These are phyloP conservation scores for Furcasterigmium furcatum DNA, from an alignment of 2,329 filamentous ascomycete genomes.

Conservation along the genomic window DNA sequence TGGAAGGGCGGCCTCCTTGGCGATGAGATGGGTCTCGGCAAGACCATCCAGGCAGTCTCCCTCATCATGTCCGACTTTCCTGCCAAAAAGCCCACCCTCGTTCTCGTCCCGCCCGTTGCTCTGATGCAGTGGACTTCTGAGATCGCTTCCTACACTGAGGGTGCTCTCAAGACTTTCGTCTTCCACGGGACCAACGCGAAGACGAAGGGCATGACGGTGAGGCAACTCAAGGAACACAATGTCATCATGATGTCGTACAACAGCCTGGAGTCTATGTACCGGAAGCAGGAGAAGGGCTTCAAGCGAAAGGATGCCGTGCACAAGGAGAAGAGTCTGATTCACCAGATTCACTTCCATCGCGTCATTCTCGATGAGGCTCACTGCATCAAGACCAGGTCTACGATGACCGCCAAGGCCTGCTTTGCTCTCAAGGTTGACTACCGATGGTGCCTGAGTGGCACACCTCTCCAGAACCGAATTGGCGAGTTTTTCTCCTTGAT, in stretches of 20 bases:
- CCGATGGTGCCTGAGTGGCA: constrained; percentile 95
- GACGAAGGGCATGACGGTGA: constrained; percentile 70
- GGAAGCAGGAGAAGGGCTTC: constrained; percentile 91
- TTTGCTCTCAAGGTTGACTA: constrained; percentile 85
- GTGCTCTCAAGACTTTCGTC: constrained; percentile 84
- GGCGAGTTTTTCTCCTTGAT: constrained; percentile 95
- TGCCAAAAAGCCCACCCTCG: constrained; percentile 75
- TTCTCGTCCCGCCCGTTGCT: constrained; percentile 88
- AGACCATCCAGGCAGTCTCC: constrained; percentile 97
- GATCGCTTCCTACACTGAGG: constrained; percentile 78
- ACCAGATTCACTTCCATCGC: constrained; percentile 83
- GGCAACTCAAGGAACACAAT: constrained; percentile 77
- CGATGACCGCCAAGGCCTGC: constrained; percentile 90
- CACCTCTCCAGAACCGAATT: constrained; percentile 93
- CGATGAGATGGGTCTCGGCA: constrained; percentile 98
- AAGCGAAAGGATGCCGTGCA: constrained; percentile 74
- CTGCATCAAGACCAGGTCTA: constrained; percentile 87
- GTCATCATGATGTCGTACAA: constrained; percentile 98
- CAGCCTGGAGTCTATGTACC: constrained; percentile 84
- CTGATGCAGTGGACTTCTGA: constrained; percentile 93
- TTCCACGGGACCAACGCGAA: constrained; percentile 86
- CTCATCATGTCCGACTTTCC: constrained; percentile 98
- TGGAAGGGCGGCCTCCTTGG: constrained; percentile 90
- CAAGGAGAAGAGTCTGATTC: constrained; percentile 78
- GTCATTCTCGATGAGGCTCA: constrained; percentile 94